These are phyloP conservation scores for Picochlorum sp. DNA, from an alignment of 139 green algal genomes.

Conservation along the genomic window DNA sequence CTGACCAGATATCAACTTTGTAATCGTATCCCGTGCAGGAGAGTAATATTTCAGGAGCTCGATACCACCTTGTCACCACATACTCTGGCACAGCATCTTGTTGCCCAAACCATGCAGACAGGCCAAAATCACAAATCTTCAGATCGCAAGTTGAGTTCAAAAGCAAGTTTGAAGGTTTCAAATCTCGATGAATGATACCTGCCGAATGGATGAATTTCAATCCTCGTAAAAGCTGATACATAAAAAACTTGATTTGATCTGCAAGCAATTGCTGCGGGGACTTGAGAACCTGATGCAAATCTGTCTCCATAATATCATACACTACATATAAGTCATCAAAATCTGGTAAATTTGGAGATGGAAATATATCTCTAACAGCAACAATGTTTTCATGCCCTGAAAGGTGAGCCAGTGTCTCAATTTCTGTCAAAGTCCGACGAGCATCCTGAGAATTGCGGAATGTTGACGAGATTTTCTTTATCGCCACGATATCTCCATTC, in stretches of 20 bases:
- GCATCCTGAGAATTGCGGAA: conserved; percentile 93
- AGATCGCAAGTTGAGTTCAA: conserved; percentile 84
- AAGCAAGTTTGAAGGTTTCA: conserved; percentile 40
- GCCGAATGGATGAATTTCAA: conserved; percentile 26
- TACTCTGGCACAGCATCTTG: conserved; percentile 67
- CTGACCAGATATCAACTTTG: conserved; percentile 62
- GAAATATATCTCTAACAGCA: conserved; percentile 56
- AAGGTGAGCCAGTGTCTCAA: conserved; percentile 84
- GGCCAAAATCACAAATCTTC: conserved; percentile 97
- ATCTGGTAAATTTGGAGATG: conserved; percentile 16
- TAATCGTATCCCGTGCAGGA: conserved; percentile 68
- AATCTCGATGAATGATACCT: conserved; percentile 31
- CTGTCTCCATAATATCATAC: conserved; percentile 96
- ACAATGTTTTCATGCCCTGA: conserved; percentile 78
- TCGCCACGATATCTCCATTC: conserved; percentile 77
- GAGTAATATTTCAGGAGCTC: conserved; percentile 88
- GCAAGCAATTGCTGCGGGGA: conserved; percentile 84
- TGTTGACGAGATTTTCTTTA: conserved; percentile 85
- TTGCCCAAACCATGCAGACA: conserved; percentile 29
- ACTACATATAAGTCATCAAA: conserved; percentile 20
- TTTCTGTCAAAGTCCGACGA: conserved; percentile 83
- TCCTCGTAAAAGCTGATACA: conserved; percentile 83
- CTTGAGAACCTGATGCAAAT: conserved; percentile 98
- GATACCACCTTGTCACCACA: conserved; percentile 93
- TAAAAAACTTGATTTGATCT: conserved; percentile 96